Base-by-base conservation (phyloP, 768 basidiomycete genomes). In the Nidula microcarpa region DNA sequence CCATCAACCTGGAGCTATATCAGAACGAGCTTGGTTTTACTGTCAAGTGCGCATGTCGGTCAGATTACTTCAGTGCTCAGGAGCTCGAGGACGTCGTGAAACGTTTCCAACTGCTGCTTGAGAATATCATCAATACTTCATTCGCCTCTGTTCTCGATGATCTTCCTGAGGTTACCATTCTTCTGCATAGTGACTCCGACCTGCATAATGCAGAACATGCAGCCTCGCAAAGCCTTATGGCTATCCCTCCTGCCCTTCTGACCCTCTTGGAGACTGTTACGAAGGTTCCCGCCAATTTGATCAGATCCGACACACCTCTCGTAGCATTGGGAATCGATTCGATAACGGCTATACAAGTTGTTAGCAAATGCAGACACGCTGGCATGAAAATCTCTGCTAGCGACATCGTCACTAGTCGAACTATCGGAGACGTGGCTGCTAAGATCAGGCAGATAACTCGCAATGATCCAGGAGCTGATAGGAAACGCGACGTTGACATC, bases 241-340 rank as follows among this genome's bases (percentile, higher is more conserved):
- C 43, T 51, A 53, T 49, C 50, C 60, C 34, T 53, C 56, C 23
- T 53, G 43, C 23, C 17, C 57, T 46, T 46, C n/a, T 8, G 53
- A 35, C 9, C 2, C 51, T 68, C 2, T 57, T 69, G 23, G 50
- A 56, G 32, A 35, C 53, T 5, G 53, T 70, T 11, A 64, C 67
- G 4, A 65, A 65, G 36, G 60, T 67, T 10, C 62, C 73, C 1
- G 33, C 51, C 6, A 62, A 68, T 4, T 56, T 62, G 16, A 62
- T 80, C 5, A 57, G 61, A 16, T 53, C 65, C 14, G 56, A 61
- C 4, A 77, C 73, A 5, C 68, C 69, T 4, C 66, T 78, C 14
- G 64, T 65, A 10, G 65, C 73, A 5, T 58, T 80, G 9, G 79
- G 79, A 16, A 64, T 80, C 9, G 79, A 80, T 57, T 80, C 79